Evolutionary conservation across 345 rosid species (phyloP).

Genomic region (Limnanthes douglasii): DNA sequence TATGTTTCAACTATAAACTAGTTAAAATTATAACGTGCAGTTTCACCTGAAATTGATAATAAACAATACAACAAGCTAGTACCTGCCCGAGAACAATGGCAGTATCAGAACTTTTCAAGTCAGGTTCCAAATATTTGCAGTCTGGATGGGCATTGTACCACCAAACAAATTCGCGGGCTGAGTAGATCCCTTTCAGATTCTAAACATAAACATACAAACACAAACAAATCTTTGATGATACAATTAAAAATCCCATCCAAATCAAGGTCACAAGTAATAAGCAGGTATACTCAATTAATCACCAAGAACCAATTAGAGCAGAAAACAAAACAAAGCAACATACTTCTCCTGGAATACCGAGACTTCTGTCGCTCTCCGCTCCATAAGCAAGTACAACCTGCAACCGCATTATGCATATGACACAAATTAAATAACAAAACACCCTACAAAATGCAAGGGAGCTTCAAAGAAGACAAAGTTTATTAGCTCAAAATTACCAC

Average conservation of each 20-base stretch:
- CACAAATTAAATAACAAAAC: slow-evolving; percentile 1
- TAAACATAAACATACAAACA: no score
- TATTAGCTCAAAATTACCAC: slow-evolving; percentile 23
- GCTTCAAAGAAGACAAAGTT: background rate
- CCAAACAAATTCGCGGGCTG: slow-evolving; percentile 96
- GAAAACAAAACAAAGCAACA: slow-evolving; percentile 6
- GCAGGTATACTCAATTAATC: background rate
- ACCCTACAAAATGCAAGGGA: slow-evolving; percentile 1
- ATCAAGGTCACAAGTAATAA: no score
- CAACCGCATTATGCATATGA: slow-evolving; percentile 4
- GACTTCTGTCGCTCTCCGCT: slow-evolving; percentile 83
- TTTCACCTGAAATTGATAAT: no score
- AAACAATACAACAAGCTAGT: no score
- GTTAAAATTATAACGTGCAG: no score
- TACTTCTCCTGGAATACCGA: slow-evolving; percentile 84
- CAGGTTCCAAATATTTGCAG: slow-evolving; percentile 43
- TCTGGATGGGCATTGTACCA: slow-evolving; percentile 97
- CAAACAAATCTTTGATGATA: no score
- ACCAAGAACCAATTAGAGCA: background rate
- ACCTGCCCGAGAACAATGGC: slow-evolving; percentile 88
- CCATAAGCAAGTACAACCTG: slow-evolving; percentile 98
- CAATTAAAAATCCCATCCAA: no score
- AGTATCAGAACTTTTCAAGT: slow-evolving; percentile 54
- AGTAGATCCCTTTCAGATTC: slow-evolving; percentile 55
- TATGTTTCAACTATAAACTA: no score